Evolutionary conservation across 169 alveolate genomes (phyloP), one percentile per base, ranked within the genome.

Genomic region (Cryptosporidium ryanae): DNA sequence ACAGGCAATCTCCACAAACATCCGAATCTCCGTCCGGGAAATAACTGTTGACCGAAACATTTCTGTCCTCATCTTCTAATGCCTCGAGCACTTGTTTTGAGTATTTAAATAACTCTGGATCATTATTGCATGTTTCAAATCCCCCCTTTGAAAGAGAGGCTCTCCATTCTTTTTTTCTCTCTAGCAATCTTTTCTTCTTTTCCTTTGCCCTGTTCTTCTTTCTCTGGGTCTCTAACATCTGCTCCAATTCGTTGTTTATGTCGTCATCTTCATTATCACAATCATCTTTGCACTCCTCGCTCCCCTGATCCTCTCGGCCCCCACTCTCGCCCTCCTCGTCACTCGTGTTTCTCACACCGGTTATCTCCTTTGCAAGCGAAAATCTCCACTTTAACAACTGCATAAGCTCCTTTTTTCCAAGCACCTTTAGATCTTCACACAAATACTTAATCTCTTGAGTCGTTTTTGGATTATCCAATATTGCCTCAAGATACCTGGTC

Each of bases 341-440:
- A 46, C 4, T 91, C 48, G 38, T 82, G 82, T 66, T 90, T 21
- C 66, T 65, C 10, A 89, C 32, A 38, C 59, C 50, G 23, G 15
- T 1, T 25, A 61, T 61, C 31, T 61, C 66, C 50, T 66, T 90
- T 66, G 70, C 52, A 27, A 94, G 68, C 63, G 90, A 91, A 44
- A 91, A 82, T 27, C 98, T 83, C 98, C 98, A 96, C 82, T 95
- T 95, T 44, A 96, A 89, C 23, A 96, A 71, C 27, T 84, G 91
- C 66, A 90, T 90, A 17, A 96, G 84, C 43, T 96, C 98, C 1
- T 94, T 70, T 25, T 95, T 94, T 3, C 98, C 98, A 27, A 96
- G 92, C 32, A 96, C 97, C 46, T 90, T 90, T 38, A 90, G 46
- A 43, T 90, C 93, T 18, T 55, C 90, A 46, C 96, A 94, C 23